Base-by-base conservation (phyloP, 805 yeast species). In the Ogataea methylovora region DNA sequence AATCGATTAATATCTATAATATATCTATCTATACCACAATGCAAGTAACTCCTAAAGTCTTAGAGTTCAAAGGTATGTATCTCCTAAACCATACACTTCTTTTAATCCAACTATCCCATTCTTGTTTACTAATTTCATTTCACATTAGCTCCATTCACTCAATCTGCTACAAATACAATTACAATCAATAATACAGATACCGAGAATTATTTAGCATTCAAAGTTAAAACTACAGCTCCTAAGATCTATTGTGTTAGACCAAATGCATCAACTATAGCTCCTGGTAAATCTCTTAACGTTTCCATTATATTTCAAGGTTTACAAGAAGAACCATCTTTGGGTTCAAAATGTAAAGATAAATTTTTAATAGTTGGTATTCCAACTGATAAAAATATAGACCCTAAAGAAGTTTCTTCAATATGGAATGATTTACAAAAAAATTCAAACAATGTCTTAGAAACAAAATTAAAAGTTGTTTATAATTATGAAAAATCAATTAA, bases 201-300 rank as follows among this genome's bases (percentile, higher is more conserved):
- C 27, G 58, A 73, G 12, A 67, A 67, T 35, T 63, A 76, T 22
- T 61, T 75, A 49, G 96, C 95, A 21, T 92, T 86, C 71, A 92
- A 92, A 66, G 97, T 92, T 54, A 92, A 90, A 65, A 90, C 98
- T 30, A 92, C 98, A 6, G 97, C 97, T 8, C 98, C 98, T 41
- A 88, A 85, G 60, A 68, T 85, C 60, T 72, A 88, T 68, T 85
- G 95, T 60, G 97, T 92, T 34, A 81, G 96, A 63, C 98, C 98
- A 42, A 92, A 88, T 59, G 90, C 97, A 39, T 76, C 92, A 12
- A 58, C 81, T 24, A 67, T 92, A 37, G 68, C 67, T 20, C 88
- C 97, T 11, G 92, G 94, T 24, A 73, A 74, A 44, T 58, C 78
- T 17, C 61, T 79, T 34, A 76, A 82, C 36, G 84, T 92, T 34